A percentile compares a stretch with the other conserved stretches of the same genome.
These are phyloP conservation scores for Suhomyces sp. DNA, from an alignment of 805 yeast species.

Conservation along the genomic window DNA sequence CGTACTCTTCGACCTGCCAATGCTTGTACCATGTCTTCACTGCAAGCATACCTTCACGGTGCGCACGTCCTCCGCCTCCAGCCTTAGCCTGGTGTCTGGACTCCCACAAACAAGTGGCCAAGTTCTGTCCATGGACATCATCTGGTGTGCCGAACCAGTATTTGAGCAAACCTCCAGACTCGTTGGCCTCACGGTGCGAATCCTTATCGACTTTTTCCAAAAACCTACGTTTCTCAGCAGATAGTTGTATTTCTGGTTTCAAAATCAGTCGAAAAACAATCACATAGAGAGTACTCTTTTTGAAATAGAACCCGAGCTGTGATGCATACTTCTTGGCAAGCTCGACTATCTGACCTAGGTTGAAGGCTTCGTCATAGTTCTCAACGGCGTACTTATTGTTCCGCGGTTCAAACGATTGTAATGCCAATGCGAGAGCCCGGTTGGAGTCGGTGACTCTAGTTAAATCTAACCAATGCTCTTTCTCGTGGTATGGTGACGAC, in stretches of 20 bases:
- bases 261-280: slow-evolving; percentile 35
- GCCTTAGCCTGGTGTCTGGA: slow-evolving; percentile 22
- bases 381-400: slow-evolving; percentile 20
- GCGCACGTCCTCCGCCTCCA: slow-evolving; percentile 35
- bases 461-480: slow-evolving; percentile 25
- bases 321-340: slow-evolving; percentile 13
- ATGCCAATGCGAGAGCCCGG: slow-evolving; percentile 26
- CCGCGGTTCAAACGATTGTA: slow-evolving; percentile 21
- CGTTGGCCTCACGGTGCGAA: slow-evolving; percentile 35
- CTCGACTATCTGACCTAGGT: slow-evolving; percentile 20
- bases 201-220: slow-evolving; percentile 28
- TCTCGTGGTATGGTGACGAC: slow-evolving; percentile 31
- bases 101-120: slow-evolving; percentile 42
- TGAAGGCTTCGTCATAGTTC: slow-evolving; percentile 24
- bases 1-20: slow-evolving; percentile 37
- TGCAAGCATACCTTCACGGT: slow-evolving; percentile 26
- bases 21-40: slow-evolving; percentile 31
- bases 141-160: slow-evolving; percentile 41
- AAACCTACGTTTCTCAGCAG: slow-evolving; percentile 21
- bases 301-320: slow-evolving; percentile 7
- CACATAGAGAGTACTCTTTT: slow-evolving; percentile 21
- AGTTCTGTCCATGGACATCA: slow-evolving; percentile 25
- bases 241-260: slow-evolving; percentile 20
- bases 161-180: slow-evolving; percentile 35
- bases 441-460: slow-evolving; percentile 17